phyloP scores from a whole-genome alignment of 1,139 yeast species.

The Magnusiomyces clavatus region DNA sequence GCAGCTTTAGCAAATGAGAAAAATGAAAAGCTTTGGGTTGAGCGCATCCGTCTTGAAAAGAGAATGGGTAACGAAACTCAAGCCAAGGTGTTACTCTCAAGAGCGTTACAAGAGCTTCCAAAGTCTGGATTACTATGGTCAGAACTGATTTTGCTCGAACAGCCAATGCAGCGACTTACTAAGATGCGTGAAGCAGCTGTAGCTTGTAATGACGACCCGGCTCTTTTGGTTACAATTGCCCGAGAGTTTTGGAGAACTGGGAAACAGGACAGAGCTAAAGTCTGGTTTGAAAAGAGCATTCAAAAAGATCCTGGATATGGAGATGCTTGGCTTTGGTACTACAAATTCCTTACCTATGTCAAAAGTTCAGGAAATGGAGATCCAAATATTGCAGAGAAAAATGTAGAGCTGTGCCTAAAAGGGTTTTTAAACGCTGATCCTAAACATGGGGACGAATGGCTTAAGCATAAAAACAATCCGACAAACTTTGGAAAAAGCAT shows the following conservation, averaged over 20 bases:
- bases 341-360: constrained; percentile 36
- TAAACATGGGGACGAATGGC: constrained; percentile 55
- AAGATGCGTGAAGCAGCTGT: constrained; percentile 67
- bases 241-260: constrained; percentile 61
- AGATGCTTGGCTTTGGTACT: constrained; percentile 71
- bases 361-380: constrained; percentile 18
- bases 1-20: constrained; percentile 50
- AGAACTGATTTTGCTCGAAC: constrained; percentile 44
- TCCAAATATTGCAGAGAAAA: constrained; percentile 2
- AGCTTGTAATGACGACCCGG: constrained; percentile 52
- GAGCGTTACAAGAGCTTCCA: constrained; percentile 57
- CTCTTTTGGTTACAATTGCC: constrained; percentile 59
- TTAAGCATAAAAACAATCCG: constrained; percentile 38
- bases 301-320: constrained; percentile 52
- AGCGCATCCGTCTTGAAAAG: constrained; percentile 52
- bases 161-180: constrained; percentile 48
- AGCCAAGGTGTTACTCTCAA: constrained; percentile 49
- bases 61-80: constrained; percentile 43
- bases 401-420: background rate
- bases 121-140: constrained; percentile 56
- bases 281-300: constrained; percentile 72
- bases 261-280: constrained; percentile 53
- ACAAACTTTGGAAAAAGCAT: constrained; percentile 36
- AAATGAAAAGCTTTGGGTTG: constrained; percentile 48
- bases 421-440: constrained; percentile 39